Conservation (phyloP, 73 alveolate genomes). For the Diophrys sp. region DNA sequence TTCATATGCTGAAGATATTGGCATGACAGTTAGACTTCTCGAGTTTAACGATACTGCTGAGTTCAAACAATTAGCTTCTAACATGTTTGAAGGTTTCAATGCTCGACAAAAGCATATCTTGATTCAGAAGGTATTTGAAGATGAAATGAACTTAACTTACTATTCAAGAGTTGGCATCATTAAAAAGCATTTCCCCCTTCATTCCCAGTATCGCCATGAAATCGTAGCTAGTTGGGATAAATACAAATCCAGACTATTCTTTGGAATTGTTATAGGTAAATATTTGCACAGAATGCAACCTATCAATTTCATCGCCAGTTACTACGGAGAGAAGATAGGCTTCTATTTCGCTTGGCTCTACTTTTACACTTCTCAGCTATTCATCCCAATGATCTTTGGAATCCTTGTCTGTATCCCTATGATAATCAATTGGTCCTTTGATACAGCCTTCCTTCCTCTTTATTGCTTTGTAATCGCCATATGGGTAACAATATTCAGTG, state of each 20-base stretch:
- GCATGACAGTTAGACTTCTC: neutral
- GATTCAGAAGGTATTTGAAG: neutral
- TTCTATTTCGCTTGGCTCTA: slow-evolving; percentile 27
- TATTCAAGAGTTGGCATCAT: slow-evolving; percentile 23
- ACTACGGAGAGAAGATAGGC: slow-evolving; percentile 43
- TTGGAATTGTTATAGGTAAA: slow-evolving; percentile 30
- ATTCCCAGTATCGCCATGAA: slow-evolving; percentile 8
- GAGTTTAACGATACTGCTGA: neutral
- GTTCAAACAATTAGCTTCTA: neutral
- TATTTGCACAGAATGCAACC: slow-evolving; percentile 23
- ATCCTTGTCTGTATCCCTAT: neutral
- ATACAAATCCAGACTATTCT: slow-evolving; percentile 18
- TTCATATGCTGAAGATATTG: neutral
- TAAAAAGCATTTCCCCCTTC: slow-evolving; percentile 39
- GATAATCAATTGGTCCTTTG: neutral
- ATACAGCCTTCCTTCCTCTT: neutral
- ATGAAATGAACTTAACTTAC: neutral
- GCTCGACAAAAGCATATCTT: neutral
- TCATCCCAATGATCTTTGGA: neutral
- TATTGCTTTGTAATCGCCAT: slow-evolving; percentile 12
- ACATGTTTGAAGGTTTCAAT: neutral
- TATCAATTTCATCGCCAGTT: slow-evolving; percentile 25
- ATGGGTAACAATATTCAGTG: slow-evolving; percentile 8
- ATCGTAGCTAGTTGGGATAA: slow-evolving; percentile 14
- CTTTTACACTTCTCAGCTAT: slow-evolving; percentile 9